Base-by-base conservation (phyloP, 1,284 basidiomycete species). In the Sporisorium graminicola region DNA sequence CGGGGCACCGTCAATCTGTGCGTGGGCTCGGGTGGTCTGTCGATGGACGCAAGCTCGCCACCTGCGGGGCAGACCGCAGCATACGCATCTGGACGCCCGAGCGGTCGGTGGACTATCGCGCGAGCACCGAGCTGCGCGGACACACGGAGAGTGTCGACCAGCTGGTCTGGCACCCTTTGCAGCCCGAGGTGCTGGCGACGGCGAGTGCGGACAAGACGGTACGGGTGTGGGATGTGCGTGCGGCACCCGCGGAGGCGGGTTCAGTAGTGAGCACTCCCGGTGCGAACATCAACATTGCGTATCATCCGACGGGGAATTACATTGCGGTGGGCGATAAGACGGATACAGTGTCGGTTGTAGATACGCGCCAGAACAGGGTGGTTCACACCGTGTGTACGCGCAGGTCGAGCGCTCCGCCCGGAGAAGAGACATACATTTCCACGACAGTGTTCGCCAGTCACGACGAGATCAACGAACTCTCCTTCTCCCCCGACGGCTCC, bases 131-230 rank as follows among this genome's bases (percentile, higher is more conserved):
- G 62, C 69, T 85, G 0, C 40, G 75, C 1, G 83, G 79, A 1
- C 83, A 85, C 53, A 69, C 64, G 0, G 82, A 82, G 29, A 66
- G 68, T 18, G 79, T 85, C n/a, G 79, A 82, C 43, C 82, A 82
- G 54, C 57, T 82, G 12, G 69, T 67, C 0, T 81, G 78, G 74
- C 63, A 81, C 63, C 84, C 84, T 0, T 46, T 62, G 7, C 55
- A 81, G 27, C 77, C 83, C 0, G 80, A 85, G 18, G 22, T 80
- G 6, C 50, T 85, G 0, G 83, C 81, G 0, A 82, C 74, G 4
- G 82, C 78, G 2, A 63, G 66, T 13, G 69, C 62, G 2, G 84
- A 85, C 40, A 73, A 73, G 50, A 84, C 76, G 14, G 80, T 82
- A 2, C 60, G 80, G 10, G 63, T 83, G 5, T 84, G 83, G 82